These are phyloP conservation scores for Stenocarpella maydis DNA, from an alignment of 2,329 filamentous ascomycete genomes.

Conservation along the genomic window DNA sequence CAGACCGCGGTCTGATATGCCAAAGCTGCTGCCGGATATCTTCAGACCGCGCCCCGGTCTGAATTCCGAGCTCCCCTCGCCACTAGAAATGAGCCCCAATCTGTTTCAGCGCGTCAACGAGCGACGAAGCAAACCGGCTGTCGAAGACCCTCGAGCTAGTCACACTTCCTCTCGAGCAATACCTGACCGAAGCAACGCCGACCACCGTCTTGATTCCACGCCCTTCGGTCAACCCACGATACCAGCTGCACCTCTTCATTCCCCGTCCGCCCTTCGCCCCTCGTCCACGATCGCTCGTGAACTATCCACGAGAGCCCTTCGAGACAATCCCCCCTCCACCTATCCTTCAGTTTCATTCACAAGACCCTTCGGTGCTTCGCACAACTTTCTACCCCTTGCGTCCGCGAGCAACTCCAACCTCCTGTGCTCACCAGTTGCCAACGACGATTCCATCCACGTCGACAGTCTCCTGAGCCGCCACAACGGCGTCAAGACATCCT, in stretches of 20 bases:
- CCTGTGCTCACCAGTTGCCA: background rate
- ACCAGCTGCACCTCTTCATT: background rate
- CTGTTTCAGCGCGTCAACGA: background rate
- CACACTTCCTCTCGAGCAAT: conserved; percentile 13
- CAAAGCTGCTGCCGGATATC: background rate
- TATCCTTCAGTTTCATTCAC: background rate
- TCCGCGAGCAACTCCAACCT: background rate
- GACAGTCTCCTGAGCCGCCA: background rate
- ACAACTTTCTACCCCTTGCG: background rate
- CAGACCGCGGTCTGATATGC: background rate
- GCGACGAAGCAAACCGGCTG: background rate
- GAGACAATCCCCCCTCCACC: background rate
- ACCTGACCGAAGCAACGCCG: background rate
- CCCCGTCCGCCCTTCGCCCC: background rate
- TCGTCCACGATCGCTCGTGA: background rate
- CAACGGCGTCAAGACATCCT: background rate
- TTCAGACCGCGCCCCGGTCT: conserved; percentile 7
- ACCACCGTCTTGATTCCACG: background rate
- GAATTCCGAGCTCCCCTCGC: background rate
- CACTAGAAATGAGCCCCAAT: conserved; percentile 8
- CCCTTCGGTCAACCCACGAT: background rate
- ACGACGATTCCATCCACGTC: background rate
- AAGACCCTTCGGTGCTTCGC: background rate
- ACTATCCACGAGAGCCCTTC: background rate
- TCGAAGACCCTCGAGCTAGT: conserved; percentile 10